Conservation (phyloP, 1,284 basidiomycete species). For the Malassezia pachydermatis region DNA sequence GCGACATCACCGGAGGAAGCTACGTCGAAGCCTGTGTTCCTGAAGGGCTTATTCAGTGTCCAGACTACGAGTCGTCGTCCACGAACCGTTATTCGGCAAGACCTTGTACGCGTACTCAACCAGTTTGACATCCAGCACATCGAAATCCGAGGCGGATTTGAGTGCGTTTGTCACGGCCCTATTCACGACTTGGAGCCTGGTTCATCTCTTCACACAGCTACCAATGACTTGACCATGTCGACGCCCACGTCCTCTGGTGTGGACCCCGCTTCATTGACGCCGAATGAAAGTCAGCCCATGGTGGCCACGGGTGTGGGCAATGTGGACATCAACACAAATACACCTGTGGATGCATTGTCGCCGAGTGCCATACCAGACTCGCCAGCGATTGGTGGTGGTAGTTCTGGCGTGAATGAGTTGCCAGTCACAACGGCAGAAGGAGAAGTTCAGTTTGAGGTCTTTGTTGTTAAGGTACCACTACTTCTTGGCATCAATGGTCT, state of each 20-base stretch:
- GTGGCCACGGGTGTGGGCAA: slow-evolving; percentile 15
- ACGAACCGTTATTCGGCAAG: slow-evolving; percentile 66
- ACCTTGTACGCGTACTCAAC: slow-evolving; percentile 76
- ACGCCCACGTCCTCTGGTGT: neutral
- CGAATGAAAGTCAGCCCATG: neutral
- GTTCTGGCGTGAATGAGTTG: neutral
- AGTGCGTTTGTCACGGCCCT: slow-evolving; percentile 86
- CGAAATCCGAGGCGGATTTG: slow-evolving; percentile 80
- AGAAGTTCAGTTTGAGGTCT: slow-evolving; percentile 43
- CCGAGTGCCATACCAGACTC: neutral
- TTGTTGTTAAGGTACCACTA: slow-evolving; percentile 57
- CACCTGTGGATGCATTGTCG: neutral
- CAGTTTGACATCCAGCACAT: slow-evolving; percentile 88
- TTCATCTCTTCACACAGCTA: slow-evolving; percentile 48
- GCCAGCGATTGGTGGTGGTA: too few species aligned
- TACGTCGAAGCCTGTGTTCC: slow-evolving; percentile 40
- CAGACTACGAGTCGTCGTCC: slow-evolving; percentile 88
- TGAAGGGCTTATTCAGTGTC: slow-evolving; percentile 55
- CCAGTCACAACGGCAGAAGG: slow-evolving; percentile 16
- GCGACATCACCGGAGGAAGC: slow-evolving; percentile 14
- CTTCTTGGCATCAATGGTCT: slow-evolving; percentile 79
- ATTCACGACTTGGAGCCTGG: slow-evolving; percentile 74
- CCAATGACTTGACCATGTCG: slow-evolving; percentile 16
- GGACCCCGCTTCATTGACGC: neutral
- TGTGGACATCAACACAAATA: slow-evolving; percentile 3